Evolutionary conservation across 345 rosid genomes (phyloP).

Genomic region (Geranium rotundifolium): DNA sequence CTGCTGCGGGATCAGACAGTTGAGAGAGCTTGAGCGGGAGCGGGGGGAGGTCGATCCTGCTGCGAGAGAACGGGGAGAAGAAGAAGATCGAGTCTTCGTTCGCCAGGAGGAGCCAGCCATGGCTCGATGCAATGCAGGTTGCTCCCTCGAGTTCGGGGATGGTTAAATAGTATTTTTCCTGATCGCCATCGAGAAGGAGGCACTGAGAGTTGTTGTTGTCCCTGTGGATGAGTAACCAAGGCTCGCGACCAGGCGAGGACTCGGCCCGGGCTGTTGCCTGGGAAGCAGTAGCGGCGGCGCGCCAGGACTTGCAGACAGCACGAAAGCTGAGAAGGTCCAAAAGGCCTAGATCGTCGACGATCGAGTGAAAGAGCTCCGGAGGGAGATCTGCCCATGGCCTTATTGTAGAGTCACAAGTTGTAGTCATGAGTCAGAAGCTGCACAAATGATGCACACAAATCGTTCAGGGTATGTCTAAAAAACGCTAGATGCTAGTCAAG

Average conservation of each 20-base stretch:
- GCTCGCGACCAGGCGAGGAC: constrained; percentile 1
- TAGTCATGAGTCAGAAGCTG: too few species aligned
- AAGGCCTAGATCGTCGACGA: constrained; percentile 13
- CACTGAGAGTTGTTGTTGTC: constrained; percentile 7
- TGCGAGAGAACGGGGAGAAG: constrained; percentile 24
- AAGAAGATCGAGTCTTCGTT: constrained; percentile 10
- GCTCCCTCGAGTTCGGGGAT: constrained; percentile 16
- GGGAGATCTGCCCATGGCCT: constrained; percentile 20
- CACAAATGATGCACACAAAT: too few species aligned
- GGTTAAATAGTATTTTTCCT: constrained; percentile 4
- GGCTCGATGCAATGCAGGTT: constrained; percentile 21
- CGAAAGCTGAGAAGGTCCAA: constrained; percentile 18
- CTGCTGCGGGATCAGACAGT: constrained; percentile 1
- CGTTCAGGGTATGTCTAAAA: too few species aligned
- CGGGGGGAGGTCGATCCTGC: constrained; percentile 17
- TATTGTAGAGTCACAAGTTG: too few species aligned
- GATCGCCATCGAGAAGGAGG: neutral
- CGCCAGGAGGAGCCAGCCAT: constrained; percentile 18
- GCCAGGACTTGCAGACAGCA: constrained; percentile 19
- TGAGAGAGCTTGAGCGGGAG: neutral
- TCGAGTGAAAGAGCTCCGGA: constrained; percentile 3
- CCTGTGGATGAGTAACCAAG: constrained; percentile 20
- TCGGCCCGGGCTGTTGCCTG: constrained; percentile 11
- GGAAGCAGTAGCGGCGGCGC: constrained; percentile 11
- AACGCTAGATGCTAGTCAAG: too few species aligned